Conservation (phyloP, 1,284 basidiomycete genomes). For the Rhodotorula sp. region DNA sequence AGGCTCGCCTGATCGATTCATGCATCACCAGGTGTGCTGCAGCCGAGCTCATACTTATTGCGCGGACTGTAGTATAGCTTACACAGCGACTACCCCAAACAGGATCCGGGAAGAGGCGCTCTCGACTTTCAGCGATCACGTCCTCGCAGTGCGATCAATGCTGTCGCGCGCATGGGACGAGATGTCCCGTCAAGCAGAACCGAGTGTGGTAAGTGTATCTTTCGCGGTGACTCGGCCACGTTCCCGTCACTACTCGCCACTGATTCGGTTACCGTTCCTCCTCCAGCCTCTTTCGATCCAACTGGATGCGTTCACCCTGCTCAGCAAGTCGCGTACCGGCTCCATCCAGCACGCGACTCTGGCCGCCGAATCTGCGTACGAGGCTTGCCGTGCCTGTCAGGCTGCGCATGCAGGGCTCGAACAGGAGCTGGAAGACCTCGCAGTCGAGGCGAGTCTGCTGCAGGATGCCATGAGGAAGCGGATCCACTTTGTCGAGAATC, state of each 20-base stretch:
- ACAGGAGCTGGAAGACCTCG: constrained; percentile 83
- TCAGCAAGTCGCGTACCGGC: neutral
- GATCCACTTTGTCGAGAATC: constrained; percentile 92
- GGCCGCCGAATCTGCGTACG: constrained; percentile 54
- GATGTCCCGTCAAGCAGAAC: neutral
- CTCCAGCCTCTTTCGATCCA: constrained; percentile 12
- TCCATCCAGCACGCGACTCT: constrained; percentile 8
- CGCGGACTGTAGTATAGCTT: neutral
- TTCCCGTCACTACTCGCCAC: neutral
- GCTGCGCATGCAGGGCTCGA: constrained; percentile 1
- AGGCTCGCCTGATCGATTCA: neutral
- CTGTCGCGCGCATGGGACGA: neutral
- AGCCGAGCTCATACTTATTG: neutral
- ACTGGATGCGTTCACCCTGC: neutral
- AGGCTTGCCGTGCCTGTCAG: constrained; percentile 80
- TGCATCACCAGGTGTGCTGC: constrained; percentile 9
- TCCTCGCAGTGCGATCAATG: neutral
- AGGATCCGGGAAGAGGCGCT: constrained; percentile 9
- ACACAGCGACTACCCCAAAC: neutral
- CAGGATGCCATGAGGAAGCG: constrained; percentile 81
- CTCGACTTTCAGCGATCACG: neutral
- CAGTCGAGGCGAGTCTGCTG: constrained; percentile 83
- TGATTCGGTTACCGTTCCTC: neutral
- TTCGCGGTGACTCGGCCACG: neutral
- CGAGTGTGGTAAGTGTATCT: constrained; percentile 10